A percentile compares a stretch with the other conserved stretches of the same genome.
Evolutionary conservation across 1,139 yeast genomes (phyloP).

Genomic region (Hyphopichia fennica): DNA sequence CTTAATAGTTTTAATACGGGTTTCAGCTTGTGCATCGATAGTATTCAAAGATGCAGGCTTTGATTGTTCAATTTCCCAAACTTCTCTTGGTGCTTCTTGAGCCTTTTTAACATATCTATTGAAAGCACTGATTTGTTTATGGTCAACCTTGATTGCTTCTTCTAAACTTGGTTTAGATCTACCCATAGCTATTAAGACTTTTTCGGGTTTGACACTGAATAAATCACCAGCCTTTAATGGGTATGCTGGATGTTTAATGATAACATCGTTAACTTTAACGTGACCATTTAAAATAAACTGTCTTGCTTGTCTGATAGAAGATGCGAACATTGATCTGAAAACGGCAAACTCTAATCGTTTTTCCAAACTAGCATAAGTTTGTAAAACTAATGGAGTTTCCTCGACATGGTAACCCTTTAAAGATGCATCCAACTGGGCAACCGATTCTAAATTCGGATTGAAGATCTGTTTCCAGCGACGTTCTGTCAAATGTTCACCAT

Average conservation of each 20-base stretch:
- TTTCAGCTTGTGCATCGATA: constrained; percentile 17
- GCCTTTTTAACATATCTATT: constrained; percentile 66
- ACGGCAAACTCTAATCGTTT: constrained; percentile 86
- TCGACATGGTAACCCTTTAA: constrained; percentile 57
- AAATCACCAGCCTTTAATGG: constrained; percentile 82
- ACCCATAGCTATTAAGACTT: constrained; percentile 84
- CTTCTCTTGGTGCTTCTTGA: constrained; percentile 54
- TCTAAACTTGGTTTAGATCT: constrained; percentile 74
- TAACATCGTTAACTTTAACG: constrained; percentile 81
- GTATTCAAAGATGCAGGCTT: constrained; percentile 43
- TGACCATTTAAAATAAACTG: constrained; percentile 81
- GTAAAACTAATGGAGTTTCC: constrained; percentile 81
- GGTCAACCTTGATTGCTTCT: constrained; percentile 66
- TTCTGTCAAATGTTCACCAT: constrained; percentile 92
- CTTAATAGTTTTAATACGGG: constrained; percentile 18
- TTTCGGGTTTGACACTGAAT: constrained; percentile 81
- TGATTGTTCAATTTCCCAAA: constrained; percentile 55
- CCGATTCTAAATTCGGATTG: constrained; percentile 75
- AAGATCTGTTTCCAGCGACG: constrained; percentile 74
- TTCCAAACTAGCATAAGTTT: constrained; percentile 86
- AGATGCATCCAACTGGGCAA: constrained; percentile 80
- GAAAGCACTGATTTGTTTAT: constrained; percentile 71
- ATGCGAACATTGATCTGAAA: constrained; percentile 90
- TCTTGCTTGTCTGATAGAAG: constrained; percentile 92
- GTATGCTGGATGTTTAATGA: constrained; percentile 77